phyloP scores from a whole-genome alignment of 352 stramenopile species.

The Phytophthora foliorum region DNA sequence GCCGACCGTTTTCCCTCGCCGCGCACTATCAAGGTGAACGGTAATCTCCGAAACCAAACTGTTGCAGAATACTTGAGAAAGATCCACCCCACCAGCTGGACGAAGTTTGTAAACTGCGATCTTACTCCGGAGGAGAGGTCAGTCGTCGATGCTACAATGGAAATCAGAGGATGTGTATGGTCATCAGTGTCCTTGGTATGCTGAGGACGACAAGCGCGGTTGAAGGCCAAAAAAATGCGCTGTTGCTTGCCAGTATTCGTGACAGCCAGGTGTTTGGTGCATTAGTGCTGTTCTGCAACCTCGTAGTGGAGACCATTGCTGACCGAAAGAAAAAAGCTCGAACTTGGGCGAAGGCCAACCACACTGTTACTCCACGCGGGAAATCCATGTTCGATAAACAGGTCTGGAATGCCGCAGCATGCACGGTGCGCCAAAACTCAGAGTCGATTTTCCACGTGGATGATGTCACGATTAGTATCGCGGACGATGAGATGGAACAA shows the following conservation, averaged over 20 bases:
- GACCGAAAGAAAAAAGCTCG: background rate
- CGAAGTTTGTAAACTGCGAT: slow-evolving; percentile 1
- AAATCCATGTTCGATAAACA: slow-evolving; percentile 11
- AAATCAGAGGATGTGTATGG: background rate
- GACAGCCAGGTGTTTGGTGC: slow-evolving; percentile 11
- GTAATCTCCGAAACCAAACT: background rate
- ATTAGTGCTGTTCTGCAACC: slow-evolving; percentile 1
- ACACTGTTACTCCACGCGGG: slow-evolving; percentile 4
- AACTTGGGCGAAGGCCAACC: background rate
- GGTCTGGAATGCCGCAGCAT: slow-evolving; percentile 2
- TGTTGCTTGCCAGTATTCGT: background rate
- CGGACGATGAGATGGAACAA: background rate
- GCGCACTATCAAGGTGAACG: background rate
- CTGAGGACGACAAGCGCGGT: slow-evolving; percentile 14
- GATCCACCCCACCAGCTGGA: slow-evolving; percentile 15
- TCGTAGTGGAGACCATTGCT: background rate
- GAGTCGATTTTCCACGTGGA: slow-evolving; percentile 1
- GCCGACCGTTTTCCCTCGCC: background rate
- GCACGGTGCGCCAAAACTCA: slow-evolving; percentile 3
- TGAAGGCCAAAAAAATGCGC: slow-evolving; percentile 13
- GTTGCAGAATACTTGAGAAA: slow-evolving; percentile 1
- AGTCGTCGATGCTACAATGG: too few relatives aligned
- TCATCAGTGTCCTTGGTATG: background rate
- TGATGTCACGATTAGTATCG: background rate
- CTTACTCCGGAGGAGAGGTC: background rate